Percentiles rank a stretch among this genome's conserved stretches.
These are phyloP conservation scores for Lipomyces chichibuensis DNA, from an alignment of 805 yeast genomes.

Conservation along the genomic window DNA sequence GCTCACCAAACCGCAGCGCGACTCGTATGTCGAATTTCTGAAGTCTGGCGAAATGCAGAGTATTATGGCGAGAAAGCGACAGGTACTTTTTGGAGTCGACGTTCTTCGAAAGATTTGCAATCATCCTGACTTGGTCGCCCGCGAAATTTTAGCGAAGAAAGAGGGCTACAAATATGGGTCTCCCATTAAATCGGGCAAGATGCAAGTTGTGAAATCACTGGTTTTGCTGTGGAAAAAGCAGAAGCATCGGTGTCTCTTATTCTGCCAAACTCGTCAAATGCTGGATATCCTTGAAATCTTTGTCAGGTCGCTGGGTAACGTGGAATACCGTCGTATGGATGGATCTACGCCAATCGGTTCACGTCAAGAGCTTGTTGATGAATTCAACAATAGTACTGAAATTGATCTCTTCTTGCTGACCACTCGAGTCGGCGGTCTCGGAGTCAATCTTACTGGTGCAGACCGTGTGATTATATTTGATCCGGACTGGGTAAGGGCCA, in stretches of 20 bases:
- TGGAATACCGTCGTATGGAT: conserved; percentile 82
- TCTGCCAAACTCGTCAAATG: conserved; percentile 94
- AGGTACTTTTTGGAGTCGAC: conserved; percentile 88
- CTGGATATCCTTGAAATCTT: conserved; percentile 79
- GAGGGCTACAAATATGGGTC: conserved; percentile 49
- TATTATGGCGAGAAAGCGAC: conserved; percentile 73
- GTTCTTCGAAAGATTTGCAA: conserved; percentile 89
- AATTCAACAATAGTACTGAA: conserved; percentile 64
- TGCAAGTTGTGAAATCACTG: conserved; percentile 82
- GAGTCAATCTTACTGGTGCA: conserved; percentile 93
- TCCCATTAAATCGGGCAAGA: conserved; percentile 71
- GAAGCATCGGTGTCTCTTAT: conserved; percentile 78
- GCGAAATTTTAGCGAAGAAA: conserved; percentile 46
- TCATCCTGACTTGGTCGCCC: conserved; percentile 82
- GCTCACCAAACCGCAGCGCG: conserved; percentile 74
- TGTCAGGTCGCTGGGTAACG: conserved; percentile 47
- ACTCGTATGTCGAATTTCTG: conserved; percentile 72
- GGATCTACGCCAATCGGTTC: conserved; percentile 82
- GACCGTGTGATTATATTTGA: conserved; percentile 91
- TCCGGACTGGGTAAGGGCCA: conserved; percentile 74
- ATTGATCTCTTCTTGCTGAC: conserved; percentile 77
- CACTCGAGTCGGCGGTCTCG: conserved; percentile 94
- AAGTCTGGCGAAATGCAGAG: conserved; percentile 74
- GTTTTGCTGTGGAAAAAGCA: conserved; percentile 75
- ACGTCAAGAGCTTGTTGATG: conserved; percentile 79